Evolutionary conservation across 176 grass and related monocot species (phyloP).

Genomic region (Paspalum notatum): DNA sequence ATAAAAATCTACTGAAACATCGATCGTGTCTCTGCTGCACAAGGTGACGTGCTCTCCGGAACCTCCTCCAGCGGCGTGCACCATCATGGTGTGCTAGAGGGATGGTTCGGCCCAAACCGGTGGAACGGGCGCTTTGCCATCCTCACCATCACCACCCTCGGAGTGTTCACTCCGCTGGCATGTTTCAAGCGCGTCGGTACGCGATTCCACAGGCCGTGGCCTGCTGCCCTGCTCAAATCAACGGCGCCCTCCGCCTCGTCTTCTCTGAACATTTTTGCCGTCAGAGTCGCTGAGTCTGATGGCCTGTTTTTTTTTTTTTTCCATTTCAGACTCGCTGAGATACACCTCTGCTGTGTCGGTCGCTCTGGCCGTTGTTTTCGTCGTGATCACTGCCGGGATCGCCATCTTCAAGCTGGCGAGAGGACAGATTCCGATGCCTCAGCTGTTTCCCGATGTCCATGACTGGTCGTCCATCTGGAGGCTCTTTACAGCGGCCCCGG

Average conservation of each 20-base stretch:
- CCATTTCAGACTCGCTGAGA: constrained; percentile 76
- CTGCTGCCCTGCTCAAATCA: too few relatives aligned
- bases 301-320: not conserved
- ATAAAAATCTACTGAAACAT: too few relatives aligned
- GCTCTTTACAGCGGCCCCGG: constrained; percentile 82
- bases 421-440: constrained; percentile 72
- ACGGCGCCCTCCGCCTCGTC: too few relatives aligned
- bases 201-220: not conserved
- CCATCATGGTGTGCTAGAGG: constrained; percentile 87
- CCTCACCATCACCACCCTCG: constrained; percentile 60
- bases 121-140: constrained; percentile 89
- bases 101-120: constrained; percentile 81
- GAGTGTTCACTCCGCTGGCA: constrained; percentile 63
- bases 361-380: constrained; percentile 79
- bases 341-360: constrained; percentile 89
- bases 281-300: not conserved
- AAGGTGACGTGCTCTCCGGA: constrained; percentile 93
- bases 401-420: constrained; percentile 70
- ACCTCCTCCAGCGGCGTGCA: constrained; percentile 68
- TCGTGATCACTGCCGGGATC: constrained; percentile 89
- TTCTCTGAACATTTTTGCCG: too few relatives aligned
- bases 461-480: constrained; percentile 76
- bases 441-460: constrained; percentile 63
- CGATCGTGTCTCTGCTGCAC: too few relatives aligned
- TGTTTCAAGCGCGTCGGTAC: constrained; percentile 84